Percentiles rank a stretch among this genome's conserved stretches.
Conservation (phyloP, 1,139 yeast genomes). For the Magnusiomyces tetraspermus region DNA sequence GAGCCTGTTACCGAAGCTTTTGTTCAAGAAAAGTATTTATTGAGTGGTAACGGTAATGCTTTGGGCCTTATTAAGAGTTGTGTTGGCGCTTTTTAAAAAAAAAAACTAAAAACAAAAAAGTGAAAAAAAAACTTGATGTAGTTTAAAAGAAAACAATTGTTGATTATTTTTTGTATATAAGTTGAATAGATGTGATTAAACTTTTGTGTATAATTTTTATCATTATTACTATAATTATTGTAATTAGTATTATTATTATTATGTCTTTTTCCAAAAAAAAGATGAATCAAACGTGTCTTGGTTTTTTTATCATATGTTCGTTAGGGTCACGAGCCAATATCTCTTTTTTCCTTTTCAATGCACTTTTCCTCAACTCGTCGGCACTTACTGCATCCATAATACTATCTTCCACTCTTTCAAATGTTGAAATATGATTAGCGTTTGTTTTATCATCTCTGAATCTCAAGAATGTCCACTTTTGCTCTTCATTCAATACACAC, state of each 20-base stretch:
- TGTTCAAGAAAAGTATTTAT: conserved; percentile 45
- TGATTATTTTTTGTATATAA: no score
- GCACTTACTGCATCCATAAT: conserved; percentile 52
- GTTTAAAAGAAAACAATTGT: background rate
- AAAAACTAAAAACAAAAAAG: background rate
- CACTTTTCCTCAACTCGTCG: background rate
- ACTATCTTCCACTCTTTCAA: conserved; percentile 70
- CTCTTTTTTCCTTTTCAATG: background rate
- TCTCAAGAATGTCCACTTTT: conserved; percentile 74
- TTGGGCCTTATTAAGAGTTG: conserved; percentile 11
- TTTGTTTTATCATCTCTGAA: conserved; percentile 87
- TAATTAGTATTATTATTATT: no score
- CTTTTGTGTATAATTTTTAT: no score
- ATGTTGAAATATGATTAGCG: conserved; percentile 77
- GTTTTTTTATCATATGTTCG: background rate
- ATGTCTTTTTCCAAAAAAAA: no score
- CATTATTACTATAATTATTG: no score
- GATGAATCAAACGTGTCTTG: no score
- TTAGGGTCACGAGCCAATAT: background rate
- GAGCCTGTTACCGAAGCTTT: conserved; percentile 36
- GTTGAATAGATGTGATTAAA: no score
- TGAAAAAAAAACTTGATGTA: background rate
- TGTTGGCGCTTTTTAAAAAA: conserved; percentile 1
- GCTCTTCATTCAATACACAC: conserved; percentile 52
- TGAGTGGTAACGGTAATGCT: conserved; percentile 40